Evolutionary conservation across 2,329 filamentous ascomycete species (phyloP), one percentile per base, ranked within the genome.

Genomic region (Xylariales sp.): DNA sequence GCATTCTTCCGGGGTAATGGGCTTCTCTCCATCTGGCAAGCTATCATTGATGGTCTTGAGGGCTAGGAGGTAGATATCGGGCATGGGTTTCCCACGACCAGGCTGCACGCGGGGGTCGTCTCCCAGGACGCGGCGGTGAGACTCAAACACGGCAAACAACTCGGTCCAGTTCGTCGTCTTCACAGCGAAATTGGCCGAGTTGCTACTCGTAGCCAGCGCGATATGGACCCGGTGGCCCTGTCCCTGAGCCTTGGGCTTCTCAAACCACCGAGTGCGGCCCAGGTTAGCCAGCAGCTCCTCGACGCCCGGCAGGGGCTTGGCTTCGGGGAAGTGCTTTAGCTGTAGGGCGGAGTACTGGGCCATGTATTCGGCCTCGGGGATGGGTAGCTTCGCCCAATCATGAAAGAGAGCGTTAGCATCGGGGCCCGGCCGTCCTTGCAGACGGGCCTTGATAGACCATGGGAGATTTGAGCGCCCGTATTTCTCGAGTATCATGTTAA

Each of bases 21-120:
- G 82, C 71, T 85, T 82, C 59, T 91, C 89, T 46, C 88, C 89
- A 3, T 85, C 81, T 0, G 84, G 82, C 6, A 97, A 83, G 16
- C 89, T 88, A 50, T 88, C 87, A 80, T 99, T 99, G 78, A 99
- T 91, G 3, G 90, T 92, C 80, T 92, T 85, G 63, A 99, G 83
- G 0, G 96, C 95, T 0, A 98, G 84, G 8, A 97, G 82, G 80
- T 97, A 98, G 73, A 99, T 99, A 80, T 99, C 95, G 0, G 95
- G 96, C 39, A 95, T 86, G 0, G 96, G 96, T 81, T 99, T 99
- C 12, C 96, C 96, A n/a, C 93, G 84, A 0, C 95, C 95, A 3
- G 85, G 80, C 0, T 86, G 83, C 72, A 99, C 92, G 58, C 96
- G 87, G 6, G 83, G 77, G 78, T 99, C 95, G 76, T 99, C 96